A percentile compares a stretch with the other conserved stretches of the same genome.
These are phyloP conservation scores for Fusarium armeniacum DNA, from an alignment of 2,329 filamentous ascomycete species.

Conservation along the genomic window DNA sequence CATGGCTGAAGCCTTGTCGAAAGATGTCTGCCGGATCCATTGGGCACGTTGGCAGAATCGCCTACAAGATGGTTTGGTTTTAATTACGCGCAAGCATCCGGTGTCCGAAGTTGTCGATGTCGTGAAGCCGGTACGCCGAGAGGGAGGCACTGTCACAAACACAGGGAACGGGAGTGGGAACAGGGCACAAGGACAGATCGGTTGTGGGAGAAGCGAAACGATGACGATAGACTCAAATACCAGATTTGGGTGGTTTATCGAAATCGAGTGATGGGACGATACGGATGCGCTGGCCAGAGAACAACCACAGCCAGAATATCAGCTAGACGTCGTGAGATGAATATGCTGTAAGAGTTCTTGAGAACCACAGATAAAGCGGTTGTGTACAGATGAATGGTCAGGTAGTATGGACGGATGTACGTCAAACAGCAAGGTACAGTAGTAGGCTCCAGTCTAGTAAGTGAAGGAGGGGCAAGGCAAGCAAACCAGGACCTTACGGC, in stretches of 20 bases:
- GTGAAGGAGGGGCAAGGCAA: slow-evolving; percentile 47
- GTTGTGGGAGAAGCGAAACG: slow-evolving; percentile 18
- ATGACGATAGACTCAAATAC: slow-evolving; percentile 15
- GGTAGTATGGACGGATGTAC: slow-evolving; percentile 17
- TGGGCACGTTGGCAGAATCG: slow-evolving; percentile 27
- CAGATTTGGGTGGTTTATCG: slow-evolving; percentile 17
- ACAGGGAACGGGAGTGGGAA: slow-evolving; percentile 17
- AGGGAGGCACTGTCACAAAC: slow-evolving; percentile 31
- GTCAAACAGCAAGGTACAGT: slow-evolving; percentile 23
- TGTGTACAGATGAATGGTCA: slow-evolving; percentile 24
- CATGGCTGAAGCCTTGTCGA: slow-evolving; percentile 67
- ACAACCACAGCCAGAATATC: slow-evolving; percentile 19
- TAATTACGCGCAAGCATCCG: slow-evolving; percentile 30
- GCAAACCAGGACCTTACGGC: slow-evolving; percentile 25
- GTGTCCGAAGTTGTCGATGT: slow-evolving; percentile 29
- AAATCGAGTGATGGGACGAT: slow-evolving; percentile 1
- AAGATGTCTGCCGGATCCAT: slow-evolving; percentile 74
- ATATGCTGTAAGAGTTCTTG: slow-evolving; percentile 26
- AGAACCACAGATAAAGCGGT: slow-evolving; percentile 16
- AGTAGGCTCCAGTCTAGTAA: slow-evolving; percentile 20
- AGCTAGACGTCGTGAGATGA: slow-evolving; percentile 14
- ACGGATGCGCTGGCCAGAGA: slow-evolving; percentile 4
- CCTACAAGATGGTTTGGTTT: slow-evolving; percentile 14
- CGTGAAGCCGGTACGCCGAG: slow-evolving; percentile 34
- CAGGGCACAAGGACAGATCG: slow-evolving; percentile 24